A percentile compares a stretch with the other conserved stretches of the same genome.
phyloP scores from a whole-genome alignment of 805 yeast genomes.

The Danielia oregonensis region DNA sequence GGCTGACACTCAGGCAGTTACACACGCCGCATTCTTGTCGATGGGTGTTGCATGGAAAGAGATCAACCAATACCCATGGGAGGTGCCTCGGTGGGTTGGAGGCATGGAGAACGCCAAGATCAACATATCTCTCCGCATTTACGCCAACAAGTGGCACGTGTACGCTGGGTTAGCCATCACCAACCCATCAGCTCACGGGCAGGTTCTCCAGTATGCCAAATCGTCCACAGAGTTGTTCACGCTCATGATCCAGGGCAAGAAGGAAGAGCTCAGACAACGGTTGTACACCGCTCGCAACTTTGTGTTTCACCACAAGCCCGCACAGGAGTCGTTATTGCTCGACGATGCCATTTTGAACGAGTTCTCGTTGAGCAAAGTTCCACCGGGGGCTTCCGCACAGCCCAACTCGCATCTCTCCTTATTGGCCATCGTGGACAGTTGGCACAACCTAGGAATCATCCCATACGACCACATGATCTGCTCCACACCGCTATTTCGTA shows the following conservation, averaged over 20 bases:
- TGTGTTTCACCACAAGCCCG: constrained; percentile 68
- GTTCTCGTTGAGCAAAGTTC: constrained; percentile 70
- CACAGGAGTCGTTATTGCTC: constrained; percentile 57
- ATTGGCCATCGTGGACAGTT: constrained; percentile 88
- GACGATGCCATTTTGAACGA: constrained; percentile 77
- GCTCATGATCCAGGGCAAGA: constrained; percentile 70
- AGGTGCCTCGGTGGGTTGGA: constrained; percentile 77
- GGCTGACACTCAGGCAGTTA: constrained; percentile 97
- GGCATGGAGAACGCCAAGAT: constrained; percentile 96
- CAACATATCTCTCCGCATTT: constrained; percentile 87
- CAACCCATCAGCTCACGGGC: constrained; percentile 90
- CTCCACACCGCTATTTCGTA: constrained; percentile 87
- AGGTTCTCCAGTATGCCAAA: constrained; percentile 82
- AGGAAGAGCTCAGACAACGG: constrained; percentile 55
- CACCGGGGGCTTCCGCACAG: constrained; percentile 54
- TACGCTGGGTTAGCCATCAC: constrained; percentile 97
- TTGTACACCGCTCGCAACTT: constrained; percentile 62
- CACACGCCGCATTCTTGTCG: constrained; percentile 93
- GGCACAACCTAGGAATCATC: constrained; percentile 79
- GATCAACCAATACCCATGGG: constrained; percentile 87
- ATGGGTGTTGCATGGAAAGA: constrained; percentile 97
- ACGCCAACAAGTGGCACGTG: constrained; percentile 94
- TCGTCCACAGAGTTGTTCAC: constrained; percentile 81
- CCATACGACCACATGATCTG: constrained; percentile 98
- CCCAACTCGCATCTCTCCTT: constrained; percentile 90